Conservation (phyloP, 2,329 filamentous ascomycete genomes). For the Dactylellina haptotyla region DNA sequence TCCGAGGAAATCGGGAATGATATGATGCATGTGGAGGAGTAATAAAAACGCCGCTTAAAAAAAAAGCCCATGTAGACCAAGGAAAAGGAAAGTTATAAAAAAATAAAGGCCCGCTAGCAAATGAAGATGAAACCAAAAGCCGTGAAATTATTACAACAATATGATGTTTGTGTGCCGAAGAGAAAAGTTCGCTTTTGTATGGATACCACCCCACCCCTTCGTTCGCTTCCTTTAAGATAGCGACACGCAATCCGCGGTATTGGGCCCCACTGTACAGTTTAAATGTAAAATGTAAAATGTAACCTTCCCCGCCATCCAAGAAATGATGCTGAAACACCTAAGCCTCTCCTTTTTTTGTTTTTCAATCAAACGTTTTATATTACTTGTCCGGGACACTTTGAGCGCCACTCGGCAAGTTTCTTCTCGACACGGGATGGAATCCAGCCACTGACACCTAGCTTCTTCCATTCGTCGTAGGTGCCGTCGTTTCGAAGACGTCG, state of each 20-base stretch:
- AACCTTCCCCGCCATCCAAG: background rate
- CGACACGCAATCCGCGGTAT: too few species aligned
- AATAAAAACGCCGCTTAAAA: slow-evolving; percentile 33
- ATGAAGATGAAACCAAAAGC: background rate
- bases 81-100: background rate
- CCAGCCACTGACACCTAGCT: slow-evolving; percentile 52
- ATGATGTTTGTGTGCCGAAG: too few species aligned
- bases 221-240: too few species aligned
- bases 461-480: slow-evolving; percentile 41
- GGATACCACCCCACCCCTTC: background rate
- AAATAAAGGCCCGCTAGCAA: slow-evolving; percentile 16
- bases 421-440: slow-evolving; percentile 27
- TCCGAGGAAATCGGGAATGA: background rate
- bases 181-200: slow-evolving; percentile 27
- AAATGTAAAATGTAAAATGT: too few species aligned
- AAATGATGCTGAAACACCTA: background rate
- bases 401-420: slow-evolving; percentile 37
- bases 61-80: slow-evolving; percentile 17
- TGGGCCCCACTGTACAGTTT: too few species aligned
- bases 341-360: background rate
- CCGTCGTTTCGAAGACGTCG: slow-evolving; percentile 47
- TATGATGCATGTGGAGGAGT: too few species aligned
- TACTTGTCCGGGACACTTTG: slow-evolving; percentile 30
- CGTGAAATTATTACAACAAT: too few species aligned
- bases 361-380: slow-evolving; percentile 1